Percentiles rank a stretch among this genome's conserved stretches.
Evolutionary conservation across 805 yeast genomes (phyloP).

Genomic region (Lipomyces lipofer): DNA sequence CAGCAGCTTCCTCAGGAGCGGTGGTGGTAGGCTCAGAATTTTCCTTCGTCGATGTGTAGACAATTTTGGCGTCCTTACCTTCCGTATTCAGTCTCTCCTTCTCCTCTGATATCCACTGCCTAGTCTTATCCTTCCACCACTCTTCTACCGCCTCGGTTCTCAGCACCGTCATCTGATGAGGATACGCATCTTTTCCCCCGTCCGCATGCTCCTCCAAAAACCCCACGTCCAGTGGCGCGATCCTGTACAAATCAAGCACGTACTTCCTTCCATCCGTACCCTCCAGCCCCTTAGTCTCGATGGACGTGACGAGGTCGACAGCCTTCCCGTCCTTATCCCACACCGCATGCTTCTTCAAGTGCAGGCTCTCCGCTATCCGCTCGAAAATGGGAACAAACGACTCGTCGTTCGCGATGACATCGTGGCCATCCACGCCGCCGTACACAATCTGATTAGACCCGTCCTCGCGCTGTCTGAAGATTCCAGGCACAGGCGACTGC

Average conservation of each 20-base stretch:
- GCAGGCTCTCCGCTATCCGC: slow-evolving; percentile 70
- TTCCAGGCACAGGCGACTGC: slow-evolving; percentile 96
- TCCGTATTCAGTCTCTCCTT: slow-evolving; percentile 49
- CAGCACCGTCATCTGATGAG: slow-evolving; percentile 74
- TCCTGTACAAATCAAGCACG: slow-evolving; percentile 77
- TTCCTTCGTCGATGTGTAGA: slow-evolving; percentile 22
- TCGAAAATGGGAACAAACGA: slow-evolving; percentile 58
- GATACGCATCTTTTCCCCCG: slow-evolving; percentile 56
- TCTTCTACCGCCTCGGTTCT: slow-evolving; percentile 88
- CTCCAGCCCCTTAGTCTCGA: slow-evolving; percentile 78
- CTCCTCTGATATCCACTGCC: slow-evolving; percentile 52
- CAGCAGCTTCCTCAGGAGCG: slow-evolving; percentile 33
- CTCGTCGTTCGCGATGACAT: slow-evolving; percentile 51
- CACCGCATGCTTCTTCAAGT: slow-evolving; percentile 68
- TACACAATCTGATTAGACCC: slow-evolving; percentile 59
- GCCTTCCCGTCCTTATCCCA: slow-evolving; percentile 49
- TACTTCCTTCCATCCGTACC: slow-evolving; percentile 87
- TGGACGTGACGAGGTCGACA: slow-evolving; percentile 61
- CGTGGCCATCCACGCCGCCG: slow-evolving; percentile 68
- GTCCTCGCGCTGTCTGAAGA: slow-evolving; percentile 51
- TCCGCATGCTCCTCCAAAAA: slow-evolving; percentile 60
- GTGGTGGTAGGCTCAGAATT: slow-evolving; percentile 3
- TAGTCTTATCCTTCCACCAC: slow-evolving; percentile 78
- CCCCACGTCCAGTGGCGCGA: slow-evolving; percentile 80
- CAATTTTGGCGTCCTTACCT: slow-evolving; percentile 39